Evolutionary conservation across 352 stramenopile genomes (phyloP).

Genomic region (Phytophthora quininea): DNA sequence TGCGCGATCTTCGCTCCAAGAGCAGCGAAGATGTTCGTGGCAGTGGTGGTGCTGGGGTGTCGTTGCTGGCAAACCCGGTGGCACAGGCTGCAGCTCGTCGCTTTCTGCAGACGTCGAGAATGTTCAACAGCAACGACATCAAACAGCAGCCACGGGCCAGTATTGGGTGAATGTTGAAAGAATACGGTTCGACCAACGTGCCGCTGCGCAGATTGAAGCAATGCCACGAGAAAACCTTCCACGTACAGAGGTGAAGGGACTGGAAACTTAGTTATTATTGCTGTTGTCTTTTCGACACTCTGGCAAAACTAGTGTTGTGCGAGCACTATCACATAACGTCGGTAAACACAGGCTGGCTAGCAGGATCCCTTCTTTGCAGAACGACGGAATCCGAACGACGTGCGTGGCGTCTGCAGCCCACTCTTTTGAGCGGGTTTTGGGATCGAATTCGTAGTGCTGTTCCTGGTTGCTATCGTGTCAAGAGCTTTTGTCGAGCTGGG

Average conservation of each 20-base stretch:
- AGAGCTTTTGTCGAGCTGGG: conserved; percentile 9
- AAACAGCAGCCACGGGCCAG: conserved; percentile 25
- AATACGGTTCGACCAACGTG: too few species aligned
- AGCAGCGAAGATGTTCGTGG: conserved; percentile 19
- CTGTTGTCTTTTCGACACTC: background rate
- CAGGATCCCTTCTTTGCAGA: conserved; percentile 2
- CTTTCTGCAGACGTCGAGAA: conserved; percentile 38
- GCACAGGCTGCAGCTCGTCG: conserved; percentile 42
- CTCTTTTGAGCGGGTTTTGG: conserved; percentile 21
- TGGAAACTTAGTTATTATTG: background rate
- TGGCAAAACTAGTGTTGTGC: background rate
- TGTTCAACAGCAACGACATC: conserved; percentile 12
- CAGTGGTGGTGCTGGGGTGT: conserved; percentile 22
- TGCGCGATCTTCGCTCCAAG: conserved; percentile 45
- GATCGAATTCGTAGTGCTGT: conserved; percentile 7
- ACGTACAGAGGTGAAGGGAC: background rate
- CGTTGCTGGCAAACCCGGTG: conserved; percentile 38
- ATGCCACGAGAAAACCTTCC: too few species aligned
- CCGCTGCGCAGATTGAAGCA: too few species aligned
- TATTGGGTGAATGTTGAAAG: conserved; percentile 28
- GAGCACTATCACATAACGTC: background rate
- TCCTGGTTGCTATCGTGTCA: conserved; percentile 2
- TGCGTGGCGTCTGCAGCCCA: conserved; percentile 17
- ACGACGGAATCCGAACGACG: conserved; percentile 34
- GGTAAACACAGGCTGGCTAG: too few species aligned